phyloP scores from a whole-genome alignment of 1,139 yeast species.

The Hansenula lynferdii region DNA sequence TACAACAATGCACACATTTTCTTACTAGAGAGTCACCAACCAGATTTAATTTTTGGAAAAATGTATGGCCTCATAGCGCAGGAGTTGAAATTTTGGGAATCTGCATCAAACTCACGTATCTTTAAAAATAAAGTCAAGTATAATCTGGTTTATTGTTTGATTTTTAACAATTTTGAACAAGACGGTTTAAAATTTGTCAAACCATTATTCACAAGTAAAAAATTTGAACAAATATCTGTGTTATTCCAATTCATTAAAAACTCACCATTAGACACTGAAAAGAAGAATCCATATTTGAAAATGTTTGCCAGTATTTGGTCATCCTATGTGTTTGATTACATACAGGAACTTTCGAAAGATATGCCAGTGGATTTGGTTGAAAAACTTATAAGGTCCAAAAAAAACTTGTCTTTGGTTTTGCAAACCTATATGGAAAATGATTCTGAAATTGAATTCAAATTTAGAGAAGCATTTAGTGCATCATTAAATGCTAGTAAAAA shows the following conservation, averaged over 20 bases:
- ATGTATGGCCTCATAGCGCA: conserved; percentile 3
- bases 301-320: conserved; percentile 10
- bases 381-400: conserved; percentile 13
- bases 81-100: conserved; percentile 14
- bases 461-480: conserved; percentile 15
- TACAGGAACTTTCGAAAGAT: conserved; percentile 2
- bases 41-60: conserved; percentile 6
- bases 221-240: conserved; percentile 3
- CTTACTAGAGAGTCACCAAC: conserved; percentile 1
- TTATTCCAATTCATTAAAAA: conserved; percentile 11
- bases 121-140: conserved; percentile 3
- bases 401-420: conserved; percentile 8
- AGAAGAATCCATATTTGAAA: background rate
- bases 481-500: conserved; percentile 20
- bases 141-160: conserved; percentile 2
- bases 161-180: conserved; percentile 8
- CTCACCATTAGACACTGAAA: conserved; percentile 1
- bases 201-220: conserved; percentile 9
- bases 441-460: conserved; percentile 12
- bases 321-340: conserved; percentile 8
- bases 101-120: background rate
- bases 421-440: conserved; percentile 8
- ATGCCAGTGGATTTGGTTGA: conserved; percentile 9
- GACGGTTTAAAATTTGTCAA: conserved; percentile 5
- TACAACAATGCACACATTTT: conserved; percentile 6